Percentiles rank a stretch among this genome's conserved stretches.
Conservation (phyloP, 106 monocot genomes). For the Dioscorea zingiberensis region DNA sequence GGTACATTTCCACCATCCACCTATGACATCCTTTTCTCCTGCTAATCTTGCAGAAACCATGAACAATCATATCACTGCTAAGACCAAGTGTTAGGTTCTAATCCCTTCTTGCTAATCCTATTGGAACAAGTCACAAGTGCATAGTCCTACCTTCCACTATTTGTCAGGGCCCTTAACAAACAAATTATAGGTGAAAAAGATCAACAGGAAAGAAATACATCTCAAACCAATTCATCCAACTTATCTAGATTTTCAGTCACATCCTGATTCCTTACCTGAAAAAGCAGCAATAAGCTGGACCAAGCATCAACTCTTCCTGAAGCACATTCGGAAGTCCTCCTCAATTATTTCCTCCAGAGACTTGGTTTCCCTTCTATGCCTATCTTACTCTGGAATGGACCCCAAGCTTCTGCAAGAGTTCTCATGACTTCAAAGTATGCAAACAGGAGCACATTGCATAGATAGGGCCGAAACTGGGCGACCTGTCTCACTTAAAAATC, state of each 20-base stretch:
- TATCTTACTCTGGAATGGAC: conserved; percentile 12
- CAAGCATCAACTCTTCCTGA: conserved; percentile 30
- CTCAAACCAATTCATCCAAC: conserved; percentile 53
- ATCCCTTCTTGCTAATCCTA: conserved; percentile 53
- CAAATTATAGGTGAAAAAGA: conserved; percentile 70
- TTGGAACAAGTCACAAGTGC: conserved; percentile 55
- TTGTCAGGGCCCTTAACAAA: conserved; percentile 46
- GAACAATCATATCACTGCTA: conserved; percentile 72
- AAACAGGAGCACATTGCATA: conserved; percentile 73
- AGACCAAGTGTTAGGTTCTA: conserved; percentile 66
- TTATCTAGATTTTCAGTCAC: conserved; percentile 39
- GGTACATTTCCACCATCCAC: conserved; percentile 70
- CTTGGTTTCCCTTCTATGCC: not conserved
- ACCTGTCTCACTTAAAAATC: conserved; percentile 65
- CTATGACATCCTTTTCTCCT: conserved; percentile 47
- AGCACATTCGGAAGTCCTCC: conserved; percentile 3
- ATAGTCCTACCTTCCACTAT: conserved; percentile 63
- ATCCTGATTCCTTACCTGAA: conserved; percentile 52
- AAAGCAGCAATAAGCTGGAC: conserved; percentile 47
- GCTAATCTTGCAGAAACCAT: conserved; percentile 70
- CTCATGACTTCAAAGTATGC: conserved; percentile 56
- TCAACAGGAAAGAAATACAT: conserved; percentile 68
- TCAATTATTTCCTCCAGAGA: not conserved
- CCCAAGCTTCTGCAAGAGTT: conserved; percentile 51
- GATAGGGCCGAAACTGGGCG: conserved; percentile 65